These are phyloP conservation scores for Aspergillus sp. DNA, from an alignment of 2,329 filamentous ascomycete species.

Conservation along the genomic window DNA sequence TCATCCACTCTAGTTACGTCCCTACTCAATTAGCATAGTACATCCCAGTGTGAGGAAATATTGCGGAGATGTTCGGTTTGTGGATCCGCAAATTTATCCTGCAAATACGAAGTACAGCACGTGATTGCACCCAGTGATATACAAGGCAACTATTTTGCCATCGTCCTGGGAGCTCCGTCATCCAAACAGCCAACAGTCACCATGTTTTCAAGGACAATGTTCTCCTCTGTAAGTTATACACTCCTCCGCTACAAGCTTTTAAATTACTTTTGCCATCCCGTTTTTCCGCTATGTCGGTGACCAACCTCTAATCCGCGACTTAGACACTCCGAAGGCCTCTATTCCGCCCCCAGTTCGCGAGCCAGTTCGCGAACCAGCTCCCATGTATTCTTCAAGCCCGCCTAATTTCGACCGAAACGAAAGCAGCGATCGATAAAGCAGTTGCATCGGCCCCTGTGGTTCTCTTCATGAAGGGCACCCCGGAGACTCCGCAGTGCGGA, in stretches of 20 bases:
- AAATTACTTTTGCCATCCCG: neutral
- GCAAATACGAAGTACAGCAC: neutral
- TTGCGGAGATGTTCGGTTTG: neutral
- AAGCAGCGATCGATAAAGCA: slow-evolving; percentile 83
- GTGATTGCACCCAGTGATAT: neutral
- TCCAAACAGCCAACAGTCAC: slow-evolving; percentile 3
- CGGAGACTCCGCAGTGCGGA: slow-evolving; percentile 92
- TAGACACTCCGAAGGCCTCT: slow-evolving; percentile 4
- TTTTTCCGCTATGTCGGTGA: neutral
- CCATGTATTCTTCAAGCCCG: slow-evolving; percentile 47
- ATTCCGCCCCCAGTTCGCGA: neutral
- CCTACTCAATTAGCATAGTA: neutral
- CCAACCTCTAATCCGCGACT: neutral
- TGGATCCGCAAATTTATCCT: too few species aligned
- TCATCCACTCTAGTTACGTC: neutral
- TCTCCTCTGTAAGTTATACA: slow-evolving; percentile 20
- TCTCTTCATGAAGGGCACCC: slow-evolving; percentile 99
- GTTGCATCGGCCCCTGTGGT: slow-evolving; percentile 87
- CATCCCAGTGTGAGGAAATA: neutral
- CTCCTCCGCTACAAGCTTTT: neutral
- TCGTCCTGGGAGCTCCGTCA: neutral
- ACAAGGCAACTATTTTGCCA: neutral
- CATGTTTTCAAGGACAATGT: slow-evolving; percentile 30
- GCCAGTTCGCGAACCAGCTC: neutral
- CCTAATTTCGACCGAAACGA: slow-evolving; percentile 76